Conservation (phyloP, 768 basidiomycete genomes). For the Podaxis sp. region DNA sequence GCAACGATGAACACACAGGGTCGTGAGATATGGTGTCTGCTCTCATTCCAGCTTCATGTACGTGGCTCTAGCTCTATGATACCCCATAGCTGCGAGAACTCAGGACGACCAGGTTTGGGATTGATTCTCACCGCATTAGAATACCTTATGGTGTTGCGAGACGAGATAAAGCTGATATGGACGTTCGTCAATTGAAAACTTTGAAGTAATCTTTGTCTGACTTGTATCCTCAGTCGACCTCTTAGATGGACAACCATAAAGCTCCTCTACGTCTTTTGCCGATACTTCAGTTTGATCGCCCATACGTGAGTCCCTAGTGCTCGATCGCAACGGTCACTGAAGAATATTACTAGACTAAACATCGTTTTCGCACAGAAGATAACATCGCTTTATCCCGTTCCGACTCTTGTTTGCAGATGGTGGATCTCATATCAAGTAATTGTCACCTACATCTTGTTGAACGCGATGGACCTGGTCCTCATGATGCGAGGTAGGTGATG, state of each 20-base stretch:
- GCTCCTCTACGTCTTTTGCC: constrained; percentile 19
- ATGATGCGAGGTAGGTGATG: constrained; percentile 1
- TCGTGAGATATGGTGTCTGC: constrained; percentile 14
- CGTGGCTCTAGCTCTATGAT: not conserved
- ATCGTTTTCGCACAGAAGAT: constrained; percentile 11
- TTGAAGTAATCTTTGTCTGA: not conserved
- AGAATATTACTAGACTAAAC: constrained; percentile 12
- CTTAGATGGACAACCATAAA: constrained; percentile 17
- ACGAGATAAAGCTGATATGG: constrained; percentile 20
- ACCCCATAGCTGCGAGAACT: not conserved
- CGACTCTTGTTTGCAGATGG: constrained; percentile 11
- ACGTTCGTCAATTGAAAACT: constrained; percentile 5
- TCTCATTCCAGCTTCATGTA: not conserved
- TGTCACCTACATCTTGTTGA: constrained; percentile 15
- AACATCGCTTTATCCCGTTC: constrained; percentile 15
- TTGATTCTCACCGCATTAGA: constrained; percentile 16
- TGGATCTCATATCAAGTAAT: constrained; percentile 19
- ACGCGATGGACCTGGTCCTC: constrained; percentile 1
- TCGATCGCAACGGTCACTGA: not conserved
- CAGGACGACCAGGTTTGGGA: constrained; percentile 13
- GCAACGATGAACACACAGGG: no score
- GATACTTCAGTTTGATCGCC: constrained; percentile 19
- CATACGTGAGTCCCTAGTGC: constrained; percentile 14
- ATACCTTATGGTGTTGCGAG: constrained; percentile 15
- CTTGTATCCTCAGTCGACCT: constrained; percentile 10